These are phyloP conservation scores for Agapanthus africanus DNA, from an alignment of 106 monocot genomes.

Conservation along the genomic window DNA sequence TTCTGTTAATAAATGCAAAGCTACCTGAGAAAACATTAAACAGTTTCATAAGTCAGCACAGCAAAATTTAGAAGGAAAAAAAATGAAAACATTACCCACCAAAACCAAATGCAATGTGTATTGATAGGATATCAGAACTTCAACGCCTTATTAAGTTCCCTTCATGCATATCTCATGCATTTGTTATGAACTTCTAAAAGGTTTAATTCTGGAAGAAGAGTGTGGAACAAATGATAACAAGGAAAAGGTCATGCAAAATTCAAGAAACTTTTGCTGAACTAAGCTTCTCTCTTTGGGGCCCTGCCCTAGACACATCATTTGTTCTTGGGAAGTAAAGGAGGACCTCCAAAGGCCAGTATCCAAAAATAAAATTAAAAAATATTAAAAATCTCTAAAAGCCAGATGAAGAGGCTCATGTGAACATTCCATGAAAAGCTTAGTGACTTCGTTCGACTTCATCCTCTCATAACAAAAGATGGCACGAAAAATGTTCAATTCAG, in stretches of 20 bases:
- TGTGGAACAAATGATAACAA: not conserved
- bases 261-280: too few species aligned
- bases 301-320: too few species aligned
- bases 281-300: too few species aligned
- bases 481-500: too few species aligned
- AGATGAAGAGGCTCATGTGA: too few species aligned
- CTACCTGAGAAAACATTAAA: slow-evolving; percentile 47
- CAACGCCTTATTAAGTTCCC: not conserved
- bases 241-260: not conserved
- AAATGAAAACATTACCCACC: not conserved
- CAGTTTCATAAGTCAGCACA: not conserved
- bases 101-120: not conserved
- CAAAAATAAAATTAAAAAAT: too few species aligned
- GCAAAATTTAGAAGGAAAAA: not conserved
- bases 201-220: not conserved
- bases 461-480: too few species aligned
- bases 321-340: too few species aligned
- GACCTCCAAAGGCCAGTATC: too few species aligned
- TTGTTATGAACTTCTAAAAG: not conserved
- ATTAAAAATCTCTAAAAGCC: too few species aligned
- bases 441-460: too few species aligned
- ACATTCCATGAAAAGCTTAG: too few species aligned
- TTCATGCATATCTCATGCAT: not conserved
- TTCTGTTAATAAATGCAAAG: slow-evolving; percentile 78
- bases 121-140: not conserved